These are phyloP conservation scores for Ophiorrhiza pumila DNA, from an alignment of 257 asterid genomes.

Conservation along the genomic window DNA sequence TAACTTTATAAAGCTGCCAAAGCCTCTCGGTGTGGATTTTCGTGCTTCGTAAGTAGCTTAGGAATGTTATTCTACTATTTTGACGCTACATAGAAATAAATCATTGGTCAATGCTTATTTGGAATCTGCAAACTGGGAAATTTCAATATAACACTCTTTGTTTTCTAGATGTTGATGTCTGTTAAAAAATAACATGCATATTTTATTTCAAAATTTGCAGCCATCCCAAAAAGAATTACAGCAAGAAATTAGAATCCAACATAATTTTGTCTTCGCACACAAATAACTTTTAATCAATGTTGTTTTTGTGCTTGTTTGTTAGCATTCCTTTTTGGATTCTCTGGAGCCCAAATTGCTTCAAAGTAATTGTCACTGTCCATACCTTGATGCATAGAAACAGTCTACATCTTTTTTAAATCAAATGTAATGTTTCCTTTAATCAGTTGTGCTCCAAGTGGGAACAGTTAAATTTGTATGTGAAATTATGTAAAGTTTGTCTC, in stretches of 20 bases:
- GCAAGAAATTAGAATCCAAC: not conserved
- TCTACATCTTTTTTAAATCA: not conserved
- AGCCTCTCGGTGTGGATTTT: constrained; percentile 92
- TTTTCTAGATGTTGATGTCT: not conserved
- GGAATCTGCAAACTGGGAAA: not conserved
- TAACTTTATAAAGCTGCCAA: constrained; percentile 72
- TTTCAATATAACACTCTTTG: not conserved
- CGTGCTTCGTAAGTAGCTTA: constrained; percentile 88
- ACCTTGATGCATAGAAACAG: not conserved
- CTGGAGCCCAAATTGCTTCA: not conserved
- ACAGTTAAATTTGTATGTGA: not conserved
- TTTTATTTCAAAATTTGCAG: not conserved
- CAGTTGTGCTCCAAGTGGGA: not conserved
- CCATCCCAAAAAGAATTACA: not conserved
- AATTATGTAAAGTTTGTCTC: not conserved
- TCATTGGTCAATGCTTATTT: not conserved
- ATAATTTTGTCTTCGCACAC: not conserved
- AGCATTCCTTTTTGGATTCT: not conserved
- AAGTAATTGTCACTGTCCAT: not conserved
- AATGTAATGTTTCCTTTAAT: not conserved
- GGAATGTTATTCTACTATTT: not conserved
- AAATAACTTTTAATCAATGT: not conserved
- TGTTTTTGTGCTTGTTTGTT: not conserved
- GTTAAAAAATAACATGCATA: not conserved
- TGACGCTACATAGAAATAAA: not conserved